phyloP scores from a whole-genome alignment of 768 basidiomycete species.

The Suillus subalutaceus region DNA sequence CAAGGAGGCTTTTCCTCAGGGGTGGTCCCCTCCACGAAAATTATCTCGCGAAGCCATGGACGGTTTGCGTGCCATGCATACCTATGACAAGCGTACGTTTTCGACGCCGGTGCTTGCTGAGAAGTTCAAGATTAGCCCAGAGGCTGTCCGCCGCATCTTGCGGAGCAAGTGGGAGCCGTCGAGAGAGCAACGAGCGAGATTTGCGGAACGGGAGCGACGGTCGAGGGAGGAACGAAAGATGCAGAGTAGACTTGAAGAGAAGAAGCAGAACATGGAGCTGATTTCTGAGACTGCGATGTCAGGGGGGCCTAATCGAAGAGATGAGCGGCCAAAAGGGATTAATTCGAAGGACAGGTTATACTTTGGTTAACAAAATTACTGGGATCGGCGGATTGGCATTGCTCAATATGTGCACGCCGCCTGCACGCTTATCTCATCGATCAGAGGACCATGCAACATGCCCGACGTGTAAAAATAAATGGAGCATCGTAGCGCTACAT shows the following conservation, averaged over 20 bases:
- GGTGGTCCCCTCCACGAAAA: conserved; percentile 82
- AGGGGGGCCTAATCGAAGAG: conserved; percentile 13
- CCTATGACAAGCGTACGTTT: conserved; percentile 63
- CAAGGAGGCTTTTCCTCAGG: conserved; percentile 57
- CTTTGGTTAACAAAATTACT: conserved; percentile 38
- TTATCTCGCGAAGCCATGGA: conserved; percentile 86
- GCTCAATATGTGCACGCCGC: neutral
- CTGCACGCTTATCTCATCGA: neutral
- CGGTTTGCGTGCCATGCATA: conserved; percentile 68
- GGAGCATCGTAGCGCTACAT: conserved; percentile 14
- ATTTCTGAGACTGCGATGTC: conserved; percentile 24
- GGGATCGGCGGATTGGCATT: conserved; percentile 5
- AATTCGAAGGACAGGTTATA: conserved; percentile 41
- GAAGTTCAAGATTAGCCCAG: conserved; percentile 77
- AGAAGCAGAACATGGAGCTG: conserved; percentile 38
- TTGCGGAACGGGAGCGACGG: conserved; percentile 55
- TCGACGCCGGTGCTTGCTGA: conserved; percentile 70
- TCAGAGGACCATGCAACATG: conserved; percentile 2
- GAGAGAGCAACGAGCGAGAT: conserved; percentile 49
- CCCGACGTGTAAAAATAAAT: neutral
- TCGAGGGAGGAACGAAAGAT: conserved; percentile 42
- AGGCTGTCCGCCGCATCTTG: conserved; percentile 79
- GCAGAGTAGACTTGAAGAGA: conserved; percentile 46
- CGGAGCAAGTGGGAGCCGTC: conserved; percentile 74
- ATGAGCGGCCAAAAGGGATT: conserved; percentile 26